Base-by-base conservation (phyloP, 805 yeast genomes). In the Kodamaea sagamina region DNA sequence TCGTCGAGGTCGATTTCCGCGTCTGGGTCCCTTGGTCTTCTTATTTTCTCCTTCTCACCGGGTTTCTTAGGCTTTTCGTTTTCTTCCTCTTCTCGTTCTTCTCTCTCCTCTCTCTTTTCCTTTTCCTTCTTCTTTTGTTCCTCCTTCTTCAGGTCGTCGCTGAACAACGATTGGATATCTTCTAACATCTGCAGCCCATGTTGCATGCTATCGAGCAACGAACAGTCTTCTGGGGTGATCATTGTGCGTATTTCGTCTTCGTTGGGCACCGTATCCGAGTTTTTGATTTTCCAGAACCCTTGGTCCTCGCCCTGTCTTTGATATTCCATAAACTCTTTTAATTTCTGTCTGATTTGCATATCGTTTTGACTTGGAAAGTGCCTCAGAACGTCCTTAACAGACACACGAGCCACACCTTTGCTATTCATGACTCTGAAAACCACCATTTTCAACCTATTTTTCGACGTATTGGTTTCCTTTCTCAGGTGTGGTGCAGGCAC, bases 401-500 rank as follows among this genome's bases (percentile, higher is more conserved):
- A 74, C 32, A 93, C 72, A 27, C 98, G 73, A 29, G 85, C 81
- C 27, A 80, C 77, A 2, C 85, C 85, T 36, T 77, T 82, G 47
- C 82, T 79, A 61, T 89, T 88, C 63, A 93, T 71, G 0, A 89
- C 86, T 41, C 98, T 78, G 56, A 79, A 92, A 1, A 89, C 98
- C 53, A 93, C 82, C 97, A 93, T 90, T 62, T 87, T 89, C 51
- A 93, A 69, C 48, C 99, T 74, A 58, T 89, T 90, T 55, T 92
- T 90, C 32, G 89, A 81, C 17, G 95, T 90, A 3, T 96, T 84
- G 0, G 98, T 90, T 16, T 90, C 97, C 55, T 89, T 89, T 62
- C 99, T 78, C 1, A 97, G 89, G 60, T 93, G 97, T 2, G 99
- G 99, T 1, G 98, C 97, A 0, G 99, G 99, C 25, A 93, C 84